A percentile compares a stretch with the other conserved stretches of the same genome.
Evolutionary conservation across 148 eudicot genomes (phyloP).

Genomic region (Silene latifolia): DNA sequence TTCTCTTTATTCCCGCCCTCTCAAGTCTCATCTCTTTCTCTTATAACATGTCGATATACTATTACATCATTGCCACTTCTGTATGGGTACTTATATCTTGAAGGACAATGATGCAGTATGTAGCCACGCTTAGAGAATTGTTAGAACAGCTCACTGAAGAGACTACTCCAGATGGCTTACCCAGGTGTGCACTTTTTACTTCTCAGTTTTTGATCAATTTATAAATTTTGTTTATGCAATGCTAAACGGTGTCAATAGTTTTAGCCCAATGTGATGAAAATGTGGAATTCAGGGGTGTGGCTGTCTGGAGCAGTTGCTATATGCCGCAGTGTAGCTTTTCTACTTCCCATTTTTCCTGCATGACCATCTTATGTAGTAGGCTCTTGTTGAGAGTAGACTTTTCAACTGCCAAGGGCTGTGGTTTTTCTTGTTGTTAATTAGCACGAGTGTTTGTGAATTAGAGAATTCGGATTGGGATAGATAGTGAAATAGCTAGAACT

Average conservation of each 20-base stretch:
- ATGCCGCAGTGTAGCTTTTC: neutral
- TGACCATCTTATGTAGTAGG: neutral
- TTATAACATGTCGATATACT: neutral
- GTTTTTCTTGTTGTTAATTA: neutral
- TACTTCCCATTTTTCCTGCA: neutral
- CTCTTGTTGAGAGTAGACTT: neutral
- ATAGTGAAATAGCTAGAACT: neutral
- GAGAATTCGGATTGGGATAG: neutral
- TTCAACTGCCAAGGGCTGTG: neutral
- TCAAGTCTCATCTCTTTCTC: neutral
- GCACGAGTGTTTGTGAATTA: neutral
- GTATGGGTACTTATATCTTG: neutral
- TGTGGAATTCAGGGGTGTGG: too few relatives aligned
- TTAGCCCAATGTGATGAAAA: neutral
- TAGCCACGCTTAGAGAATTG: conserved; percentile 58
- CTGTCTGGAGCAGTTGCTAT: neutral
- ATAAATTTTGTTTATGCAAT: neutral
- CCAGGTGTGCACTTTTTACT: conserved; percentile 35
- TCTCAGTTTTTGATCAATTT: neutral
- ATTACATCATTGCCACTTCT: neutral
- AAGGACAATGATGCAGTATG: conserved; percentile 44
- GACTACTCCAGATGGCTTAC: conserved; percentile 56
- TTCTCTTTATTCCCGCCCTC: neutral
- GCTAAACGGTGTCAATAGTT: neutral
- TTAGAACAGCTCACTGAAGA: conserved; percentile 65